Evolutionary conservation across 2,329 filamentous ascomycete species (phyloP), one percentile per base, ranked within the genome.

Genomic region (Calycina herbarum): DNA sequence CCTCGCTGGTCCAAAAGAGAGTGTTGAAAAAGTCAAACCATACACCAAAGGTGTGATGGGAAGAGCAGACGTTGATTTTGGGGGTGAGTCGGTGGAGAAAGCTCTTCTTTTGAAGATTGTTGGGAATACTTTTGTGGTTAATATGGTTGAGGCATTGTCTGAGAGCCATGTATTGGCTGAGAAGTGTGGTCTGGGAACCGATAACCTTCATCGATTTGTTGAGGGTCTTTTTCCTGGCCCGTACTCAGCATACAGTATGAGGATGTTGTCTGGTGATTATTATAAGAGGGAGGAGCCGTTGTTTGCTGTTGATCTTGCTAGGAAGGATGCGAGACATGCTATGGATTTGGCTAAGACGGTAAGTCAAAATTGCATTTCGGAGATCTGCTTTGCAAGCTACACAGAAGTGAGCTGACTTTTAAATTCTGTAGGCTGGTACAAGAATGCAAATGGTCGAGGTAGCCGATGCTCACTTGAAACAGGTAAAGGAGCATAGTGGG

Each of bases 81-180:
- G 83, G 57, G 87, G 85, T 69, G 85, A 92, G 77, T 84, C 89
- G 0, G 87, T 89, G 59, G 86, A 89, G 62, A 86, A 87, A 62
- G 85, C 87, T 1, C 84, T 87, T 57, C 81, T 96, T 59, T 95
- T 97, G 79, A 82, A 83, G 72, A 80, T 97, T 24, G 84, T 96
- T 10, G 93, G 94, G 65, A 97, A 97, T 78, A 92, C 90, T 0
- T 94, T 97, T 76, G 84, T 97, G 72, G 76, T 96, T 51, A 91
- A 91, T 79, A 92, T 82, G 73, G 79, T 82, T 75, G 89, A 93
- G 74, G 85, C 91, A 61, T 80, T 97, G 3, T 87, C 91, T 1
- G 92, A 96, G 79, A 90, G 89, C 5, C 85, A 94, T 74, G 86
- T 90, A 0, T 79, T 93, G 5, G 92, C 92, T 5, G 93, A 97